Evolutionary conservation across 192 early-diverging fungal genomes (phyloP), one percentile per base, ranked within the genome.

Genomic region (Mortierella hygrophila): DNA sequence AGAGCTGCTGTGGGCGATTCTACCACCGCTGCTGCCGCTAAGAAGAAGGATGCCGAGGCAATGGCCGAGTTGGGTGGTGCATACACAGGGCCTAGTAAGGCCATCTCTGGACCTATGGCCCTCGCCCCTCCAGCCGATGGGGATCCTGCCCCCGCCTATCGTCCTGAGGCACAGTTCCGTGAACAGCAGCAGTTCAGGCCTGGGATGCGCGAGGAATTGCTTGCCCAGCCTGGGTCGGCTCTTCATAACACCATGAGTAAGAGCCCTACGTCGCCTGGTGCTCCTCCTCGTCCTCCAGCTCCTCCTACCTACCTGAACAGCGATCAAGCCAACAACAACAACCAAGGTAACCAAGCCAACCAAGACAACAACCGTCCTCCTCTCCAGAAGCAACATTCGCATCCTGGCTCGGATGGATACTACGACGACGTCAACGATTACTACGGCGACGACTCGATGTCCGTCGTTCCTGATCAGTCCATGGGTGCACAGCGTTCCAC

Each of bases 121-220:
- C 52, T 85, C 52, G 78, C 84, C 35, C 84, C 84, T 63, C 75
- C 77, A 3, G 38, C 78, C 20, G 84, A 79, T 1, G 74, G 63
- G 35, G 74, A 55, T 11, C 21, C 79, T 11, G 32, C 60, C 3
- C 84, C 84, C 3, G 49, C 69, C 4, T 79, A 86, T 54, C 79
- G 79, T 29, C 63, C 84, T 15, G 84, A 86, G 54, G 84, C 84
- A 1, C 75, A 86, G n/a, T 86, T 86, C 63, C 55, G 84, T 15
- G 75, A 86, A 38, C 84, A 86, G 41, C 78, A 86, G 40, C 84
- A 86, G 49, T 81, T 81, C 84, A 70, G 52, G 6, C 84, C 84
- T 65, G 79, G 75, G 0, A 86, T 86, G 84, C 49, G 84, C 18
- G 84, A 86, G 46, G 84, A 86, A 47, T 75, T 86, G 38, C 78